Evolutionary conservation across 768 basidiomycete species (phyloP).

Genomic region (Ramaria sp.): DNA sequence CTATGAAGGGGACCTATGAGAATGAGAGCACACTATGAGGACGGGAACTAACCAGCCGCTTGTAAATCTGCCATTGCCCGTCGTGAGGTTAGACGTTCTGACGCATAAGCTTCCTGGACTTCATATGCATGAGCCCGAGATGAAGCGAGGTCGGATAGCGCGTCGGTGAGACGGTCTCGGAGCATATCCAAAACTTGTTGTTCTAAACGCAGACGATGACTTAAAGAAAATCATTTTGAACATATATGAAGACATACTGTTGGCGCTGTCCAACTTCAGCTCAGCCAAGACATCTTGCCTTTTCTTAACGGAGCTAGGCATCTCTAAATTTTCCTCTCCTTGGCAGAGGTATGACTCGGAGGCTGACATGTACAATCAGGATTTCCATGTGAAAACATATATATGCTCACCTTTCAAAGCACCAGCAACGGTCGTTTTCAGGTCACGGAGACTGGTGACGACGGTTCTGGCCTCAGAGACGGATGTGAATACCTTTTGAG

Average conservation of each 20-base stretch:
- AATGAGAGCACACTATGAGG: background rate
- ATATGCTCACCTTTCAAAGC: background rate
- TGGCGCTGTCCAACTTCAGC: background rate
- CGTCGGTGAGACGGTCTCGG: conserved; percentile 5
- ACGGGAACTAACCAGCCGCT: background rate
- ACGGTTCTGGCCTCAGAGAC: background rate
- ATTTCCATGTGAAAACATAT: background rate
- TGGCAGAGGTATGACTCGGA: background rate
- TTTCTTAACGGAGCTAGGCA: background rate
- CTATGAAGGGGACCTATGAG: background rate
- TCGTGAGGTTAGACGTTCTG: background rate
- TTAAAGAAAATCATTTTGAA: background rate
- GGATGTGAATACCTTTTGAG: conserved; percentile 1
- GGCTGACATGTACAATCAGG: background rate
- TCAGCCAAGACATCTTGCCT: background rate
- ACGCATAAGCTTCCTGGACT: conserved; percentile 1
- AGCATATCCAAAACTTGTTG: conserved; percentile 9
- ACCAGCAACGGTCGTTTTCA: background rate
- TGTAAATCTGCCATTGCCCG: background rate
- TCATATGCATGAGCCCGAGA: background rate
- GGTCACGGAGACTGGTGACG: background rate
- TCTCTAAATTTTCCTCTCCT: background rate
- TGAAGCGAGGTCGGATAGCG: conserved; percentile 3
- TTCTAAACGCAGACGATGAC: background rate
- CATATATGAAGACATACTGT: background rate